Evolutionary conservation across 768 basidiomycete species (phyloP), one percentile per base, ranked within the genome.

Genomic region (Leccinum olivaceopallidum): DNA sequence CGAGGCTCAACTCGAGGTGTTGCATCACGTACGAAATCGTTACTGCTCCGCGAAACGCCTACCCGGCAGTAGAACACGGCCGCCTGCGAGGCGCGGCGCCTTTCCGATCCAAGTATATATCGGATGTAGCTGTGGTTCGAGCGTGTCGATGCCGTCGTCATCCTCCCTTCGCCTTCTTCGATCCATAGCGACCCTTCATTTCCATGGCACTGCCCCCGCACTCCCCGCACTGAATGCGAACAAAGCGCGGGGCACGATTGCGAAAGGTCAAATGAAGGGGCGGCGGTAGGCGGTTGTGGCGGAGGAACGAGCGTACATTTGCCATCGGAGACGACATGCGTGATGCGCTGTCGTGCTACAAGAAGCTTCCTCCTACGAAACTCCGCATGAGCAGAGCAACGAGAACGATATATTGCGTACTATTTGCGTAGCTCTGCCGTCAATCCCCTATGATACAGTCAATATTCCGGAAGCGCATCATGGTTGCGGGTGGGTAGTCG

Each of bases 11-110:
- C 26, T 81, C 78, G 24, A 93, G 85, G 69, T 96, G 86, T 72
- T 95, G 92, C 95, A 98, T 98, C 70, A 97, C 90, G 75, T 98
- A 98, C 18, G 95, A 95, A 69, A 98, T 98, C 63, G 91, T 91
- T n/a, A n/a, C n/a, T n/a, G 69, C 90, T 93, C 62, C 96, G 79
- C 50, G 90, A 92, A 48, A 98, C 96, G n/a, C 96, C 96, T 18
- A 98, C 96, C 20, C 94, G 84, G 74, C 96, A 98, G 75, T 55
- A 98, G 81, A n/a, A n/a, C n/a, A n/a, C n/a, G n/a, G n/a, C n/a
- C n/a, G n/a, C n/a, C 95, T 53, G 87, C 83, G 39, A 77, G 74
- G 44, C 93, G 26, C 26, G 26, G n/a, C n/a, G n/a, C 96, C 53
- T 83, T 81, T 68, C 96, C 94, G 67, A 98, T 98, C 92, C 95